phyloP scores from a whole-genome alignment of 192 early-diverging fungal genomes.

The Funneliformis geosporum region DNA sequence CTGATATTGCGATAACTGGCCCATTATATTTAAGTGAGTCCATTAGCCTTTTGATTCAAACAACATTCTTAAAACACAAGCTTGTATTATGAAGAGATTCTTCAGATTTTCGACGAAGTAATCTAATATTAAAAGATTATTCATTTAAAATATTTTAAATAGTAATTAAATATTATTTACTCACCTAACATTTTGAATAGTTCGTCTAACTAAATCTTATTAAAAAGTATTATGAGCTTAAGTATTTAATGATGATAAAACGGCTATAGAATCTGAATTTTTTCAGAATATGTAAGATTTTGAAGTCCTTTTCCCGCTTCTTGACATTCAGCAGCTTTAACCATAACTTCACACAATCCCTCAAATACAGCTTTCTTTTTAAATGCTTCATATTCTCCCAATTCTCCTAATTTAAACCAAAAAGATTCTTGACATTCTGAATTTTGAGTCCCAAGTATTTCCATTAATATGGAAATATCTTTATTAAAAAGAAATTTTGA shows the following conservation, averaged over 20 bases:
- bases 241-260: neutral
- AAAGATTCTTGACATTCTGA: neutral
- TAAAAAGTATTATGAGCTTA: neutral
- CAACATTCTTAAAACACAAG: neutral
- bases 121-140: neutral
- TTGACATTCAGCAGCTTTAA: neutral
- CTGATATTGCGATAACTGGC: neutral
- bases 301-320: neutral
- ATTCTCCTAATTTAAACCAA: neutral
- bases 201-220: neutral
- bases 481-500: no score
- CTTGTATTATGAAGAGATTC: neutral
- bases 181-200: neutral
- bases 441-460: no score
- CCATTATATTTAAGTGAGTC: no score
- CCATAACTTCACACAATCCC: conserved; percentile 1
- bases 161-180: neutral
- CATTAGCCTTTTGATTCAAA: neutral
- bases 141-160: neutral
- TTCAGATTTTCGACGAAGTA: neutral
- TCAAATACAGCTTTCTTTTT: neutral
- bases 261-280: neutral
- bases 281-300: neutral
- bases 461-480: no score
- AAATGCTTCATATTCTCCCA: neutral